Conservation (phyloP, 1,139 yeast genomes). For the Pichia sp. region DNA sequence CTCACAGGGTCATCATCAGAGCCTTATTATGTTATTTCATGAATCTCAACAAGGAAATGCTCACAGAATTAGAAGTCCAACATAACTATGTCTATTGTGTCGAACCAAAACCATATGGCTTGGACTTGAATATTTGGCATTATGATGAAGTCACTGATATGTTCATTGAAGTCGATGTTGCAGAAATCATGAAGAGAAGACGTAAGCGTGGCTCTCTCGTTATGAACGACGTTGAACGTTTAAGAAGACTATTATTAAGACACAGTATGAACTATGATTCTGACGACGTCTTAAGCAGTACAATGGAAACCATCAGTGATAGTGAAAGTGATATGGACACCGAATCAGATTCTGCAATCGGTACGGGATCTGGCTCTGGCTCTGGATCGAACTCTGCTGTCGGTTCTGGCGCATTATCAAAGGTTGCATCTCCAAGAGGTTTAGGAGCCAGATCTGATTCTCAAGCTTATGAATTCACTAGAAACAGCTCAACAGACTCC, state of each 20-base stretch:
- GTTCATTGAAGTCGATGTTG: constrained; percentile 59
- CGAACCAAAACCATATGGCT: constrained; percentile 94
- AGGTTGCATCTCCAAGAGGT: constrained; percentile 12
- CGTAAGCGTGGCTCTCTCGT: constrained; percentile 28
- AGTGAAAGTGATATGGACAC: constrained; percentile 29
- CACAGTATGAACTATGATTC: constrained; percentile 36
- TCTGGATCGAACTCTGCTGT: not conserved
- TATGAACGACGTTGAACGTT: constrained; percentile 19
- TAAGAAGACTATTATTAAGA: constrained; percentile 16
- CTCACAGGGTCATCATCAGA: constrained; percentile 90
- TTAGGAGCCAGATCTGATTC: constrained; percentile 29
- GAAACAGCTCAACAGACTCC: constrained; percentile 10
- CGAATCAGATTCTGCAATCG: not conserved
- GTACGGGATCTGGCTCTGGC: not conserved
- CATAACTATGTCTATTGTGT: constrained; percentile 85
- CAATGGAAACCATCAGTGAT: constrained; percentile 21
- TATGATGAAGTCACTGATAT: constrained; percentile 77
- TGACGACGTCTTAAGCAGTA: constrained; percentile 57
- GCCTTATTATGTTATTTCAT: constrained; percentile 85
- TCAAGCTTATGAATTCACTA: constrained; percentile 30
- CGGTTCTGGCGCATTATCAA: not conserved
- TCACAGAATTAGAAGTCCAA: constrained; percentile 91
- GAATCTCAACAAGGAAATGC: constrained; percentile 77
- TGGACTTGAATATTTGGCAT: constrained; percentile 86
- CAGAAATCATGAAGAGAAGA: constrained; percentile 32